Base-by-base conservation (phyloP, 768 basidiomycete species). In the Macrocybe gigantea region DNA sequence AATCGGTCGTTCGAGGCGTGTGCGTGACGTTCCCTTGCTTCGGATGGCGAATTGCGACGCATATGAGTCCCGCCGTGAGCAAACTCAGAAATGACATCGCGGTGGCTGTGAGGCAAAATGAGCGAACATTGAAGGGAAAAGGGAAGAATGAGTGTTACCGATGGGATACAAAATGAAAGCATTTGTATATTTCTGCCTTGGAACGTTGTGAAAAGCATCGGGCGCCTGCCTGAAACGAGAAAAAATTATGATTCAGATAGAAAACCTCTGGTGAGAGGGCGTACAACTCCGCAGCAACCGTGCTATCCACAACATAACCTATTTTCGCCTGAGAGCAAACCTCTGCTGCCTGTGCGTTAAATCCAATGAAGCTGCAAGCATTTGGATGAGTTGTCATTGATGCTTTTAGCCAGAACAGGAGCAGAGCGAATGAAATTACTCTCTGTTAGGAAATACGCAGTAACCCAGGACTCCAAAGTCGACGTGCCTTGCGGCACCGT, bases 381-480 rank as follows among this genome's bases (percentile, higher is more conserved):
- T 22, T 22, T 22, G 22, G 22, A 22, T 2, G 22, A 4, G 22
- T 22, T 22, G 22, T 3, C 29, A 33, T 44, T 4, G 13, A 10
- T 22, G 10, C 9, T 10, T 13, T 14, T 7, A 2, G 5, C 29
- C 10, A 10, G 1, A 29, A 22, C 6, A 32, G 41, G 41, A 44
- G 36, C 13, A 46, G 30, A 15, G 31, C 30, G 39, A 30, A 31
- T 12, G 10, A 53, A 52, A 13, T 2, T 35, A 55, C 57, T 30
- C 30, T 12, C 41, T 35, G 29, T 56, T 34, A 8, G 50, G 53
- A 10, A 40, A 32, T 7, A 58, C 48, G 36, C 57, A 58, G 34
- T 56, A 56, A 14, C 57, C 57, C 57, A 55, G 56, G 8, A 59
- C 37, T 11, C 57, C 57, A 40, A 54, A 56, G 15, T 56, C 52